Evolutionary conservation across 345 rosid species (phyloP), one percentile per base, ranked within the genome.

Genomic region (Isatis tinctoria): DNA sequence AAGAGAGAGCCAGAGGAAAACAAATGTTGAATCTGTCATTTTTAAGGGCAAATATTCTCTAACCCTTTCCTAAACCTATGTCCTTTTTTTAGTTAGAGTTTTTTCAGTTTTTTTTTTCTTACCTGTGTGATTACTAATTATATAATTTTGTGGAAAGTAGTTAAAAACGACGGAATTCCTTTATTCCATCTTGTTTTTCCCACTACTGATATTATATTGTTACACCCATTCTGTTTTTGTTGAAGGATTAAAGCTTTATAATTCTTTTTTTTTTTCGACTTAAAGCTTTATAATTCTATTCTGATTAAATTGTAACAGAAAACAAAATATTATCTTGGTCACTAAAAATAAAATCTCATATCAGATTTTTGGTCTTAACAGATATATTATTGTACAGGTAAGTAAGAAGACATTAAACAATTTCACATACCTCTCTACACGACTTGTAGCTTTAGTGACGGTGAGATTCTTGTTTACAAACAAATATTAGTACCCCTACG

Each of bases 1-100:
- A 70, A 66, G 82, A 79, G 85, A 80, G 78, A 81, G 84, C 81
- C 88, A 74, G 66, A 62, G 74, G 54, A 43, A 16, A 59, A 61
- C 30, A 35, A 77, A 60, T 67, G 66, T 60, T 35, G 66, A 32
- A 6, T 40, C 30, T 58, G 76, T 73, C 59, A 24, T 35, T 80
- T 84, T 79, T 79, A 81, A 69, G 69, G 76, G 65, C 12, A 52
- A 28, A 72, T 10, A 24, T 35, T 53, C 64, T 60, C 16, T 49
- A 49, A 69, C 70, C 53, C 54, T 24, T 26, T 66, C 10, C 44
- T 32, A 59, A 48, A 78, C 45, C 26, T 57, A 18, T 67, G 3
- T 40, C 8, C 67, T 44, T 60, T 73, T 70, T 62, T 73, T 72
- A 65, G 74, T 78, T 73, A 7, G 8, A 20, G 9, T n/a, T 14